Percentiles rank a stretch among this genome's conserved stretches.
Evolutionary conservation across 2,329 filamentous ascomycete species (phyloP).

Genomic region (Fonsecaea pugnacius): DNA sequence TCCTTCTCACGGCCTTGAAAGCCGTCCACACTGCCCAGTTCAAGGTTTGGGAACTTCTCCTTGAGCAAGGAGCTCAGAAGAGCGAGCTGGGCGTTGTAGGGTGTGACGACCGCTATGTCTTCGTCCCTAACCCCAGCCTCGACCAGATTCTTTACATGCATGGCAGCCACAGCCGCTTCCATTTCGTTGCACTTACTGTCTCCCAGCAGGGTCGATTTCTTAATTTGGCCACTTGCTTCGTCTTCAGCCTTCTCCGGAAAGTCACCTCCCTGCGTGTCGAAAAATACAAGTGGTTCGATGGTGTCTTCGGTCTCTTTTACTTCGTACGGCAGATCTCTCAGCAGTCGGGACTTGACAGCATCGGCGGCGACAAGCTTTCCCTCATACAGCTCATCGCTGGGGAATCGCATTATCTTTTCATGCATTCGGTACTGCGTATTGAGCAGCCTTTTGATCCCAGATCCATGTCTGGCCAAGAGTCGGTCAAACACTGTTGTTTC

Average conservation of each 20-base stretch:
- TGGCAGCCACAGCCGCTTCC: conserved; percentile 79
- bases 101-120: conserved; percentile 91
- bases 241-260: conserved; percentile 84
- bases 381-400: conserved; percentile 86
- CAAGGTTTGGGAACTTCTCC: conserved; percentile 78
- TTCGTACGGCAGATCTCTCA: conserved; percentile 77
- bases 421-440: conserved; percentile 99
- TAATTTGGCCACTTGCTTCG: conserved; percentile 59
- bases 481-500: conserved; percentile 94
- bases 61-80: conserved; percentile 76
- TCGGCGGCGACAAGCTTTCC: conserved; percentile 79
- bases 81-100: conserved; percentile 92
- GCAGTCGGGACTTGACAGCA: conserved; percentile 72
- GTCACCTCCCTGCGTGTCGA: conserved; percentile 93
- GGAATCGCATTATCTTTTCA: conserved; percentile 91
- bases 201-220: conserved; percentile 59
- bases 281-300: conserved; percentile 83
- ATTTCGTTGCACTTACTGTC: conserved; percentile 91
- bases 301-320: conserved; percentile 85
- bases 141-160: conserved; percentile 78
- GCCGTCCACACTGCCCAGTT: conserved; percentile 95
- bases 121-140: conserved; percentile 76
- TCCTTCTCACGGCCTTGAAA: conserved; percentile 98
- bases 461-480: conserved; percentile 78
- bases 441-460: conserved; percentile 87